phyloP scores from a whole-genome alignment of 441 rosid genomes.

The Brassica balearica region DNA sequence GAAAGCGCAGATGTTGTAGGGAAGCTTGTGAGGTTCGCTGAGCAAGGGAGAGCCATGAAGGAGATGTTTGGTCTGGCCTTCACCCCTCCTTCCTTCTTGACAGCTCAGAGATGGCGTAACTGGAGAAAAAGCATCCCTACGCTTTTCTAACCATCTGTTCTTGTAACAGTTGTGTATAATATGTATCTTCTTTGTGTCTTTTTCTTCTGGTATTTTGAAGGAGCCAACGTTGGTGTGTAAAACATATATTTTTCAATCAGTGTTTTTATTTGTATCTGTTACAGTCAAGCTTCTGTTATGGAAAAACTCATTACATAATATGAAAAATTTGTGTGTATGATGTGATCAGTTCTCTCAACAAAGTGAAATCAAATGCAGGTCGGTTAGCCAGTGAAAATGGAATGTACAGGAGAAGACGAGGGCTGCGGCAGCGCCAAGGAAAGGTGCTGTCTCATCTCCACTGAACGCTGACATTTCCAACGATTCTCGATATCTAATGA shows the following conservation, averaged over 20 bases:
- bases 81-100: constrained; percentile 51
- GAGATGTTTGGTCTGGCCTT: constrained; percentile 87
- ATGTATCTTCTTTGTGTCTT: constrained; percentile 3
- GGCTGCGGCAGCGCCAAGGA: constrained; percentile 84
- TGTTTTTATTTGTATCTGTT: not conserved
- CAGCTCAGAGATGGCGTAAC: constrained; percentile 57
- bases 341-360: not conserved
- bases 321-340: not conserved
- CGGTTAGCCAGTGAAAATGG: not conserved
- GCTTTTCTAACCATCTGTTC: constrained; percentile 27
- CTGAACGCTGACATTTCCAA: constrained; percentile 37
- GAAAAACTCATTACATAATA: not conserved
- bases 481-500: constrained; percentile 14
- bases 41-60: constrained; percentile 72
- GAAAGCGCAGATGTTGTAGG: constrained; percentile 80
- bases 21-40: constrained; percentile 75
- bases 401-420: constrained; percentile 82
- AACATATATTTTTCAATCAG: not conserved
- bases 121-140: constrained; percentile 48
- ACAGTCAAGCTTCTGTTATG: not conserved
- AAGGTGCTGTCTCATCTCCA: constrained; percentile 92
- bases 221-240: constrained; percentile 29
- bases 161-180: constrained; percentile 22
- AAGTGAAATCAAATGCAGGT: not conserved
- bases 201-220: constrained; percentile 9